phyloP scores from a whole-genome alignment of 2,329 filamentous ascomycete genomes.

The Elsinoe fawcettii region DNA sequence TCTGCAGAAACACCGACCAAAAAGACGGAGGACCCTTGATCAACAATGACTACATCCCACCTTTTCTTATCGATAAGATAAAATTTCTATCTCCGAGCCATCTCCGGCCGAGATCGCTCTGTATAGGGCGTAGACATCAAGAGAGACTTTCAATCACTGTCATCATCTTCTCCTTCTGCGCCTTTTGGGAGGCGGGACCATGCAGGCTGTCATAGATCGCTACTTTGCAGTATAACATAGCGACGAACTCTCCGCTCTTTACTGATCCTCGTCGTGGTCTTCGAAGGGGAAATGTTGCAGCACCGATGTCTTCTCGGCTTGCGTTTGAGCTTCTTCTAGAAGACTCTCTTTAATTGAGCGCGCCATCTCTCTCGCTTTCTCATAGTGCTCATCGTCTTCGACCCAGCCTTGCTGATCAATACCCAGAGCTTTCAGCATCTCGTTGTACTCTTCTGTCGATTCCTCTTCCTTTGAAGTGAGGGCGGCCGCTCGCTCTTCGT shows the following conservation, averaged over 20 bases:
- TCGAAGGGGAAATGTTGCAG: slow-evolving; percentile 4
- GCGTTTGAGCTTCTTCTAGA: slow-evolving; percentile 15
- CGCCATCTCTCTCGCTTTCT: slow-evolving; percentile 18
- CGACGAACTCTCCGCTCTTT: too few relatives aligned
- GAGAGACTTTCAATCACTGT: too few relatives aligned
- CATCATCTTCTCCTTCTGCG: too few relatives aligned
- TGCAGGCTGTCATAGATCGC: too few relatives aligned
- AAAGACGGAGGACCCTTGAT: slow-evolving; percentile 11
- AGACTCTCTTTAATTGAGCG: slow-evolving; percentile 24
- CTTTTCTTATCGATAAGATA: slow-evolving; percentile 12
- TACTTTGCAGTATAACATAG: too few relatives aligned
- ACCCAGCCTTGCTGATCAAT: slow-evolving; percentile 21
- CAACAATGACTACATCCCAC: slow-evolving; percentile 12
- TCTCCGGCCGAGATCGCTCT: slow-evolving; percentile 8
- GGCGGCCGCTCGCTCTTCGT: neutral
- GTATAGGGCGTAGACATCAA: neutral
- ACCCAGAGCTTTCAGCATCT: neutral
- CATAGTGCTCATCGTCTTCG: slow-evolving; percentile 23
- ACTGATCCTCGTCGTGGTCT: slow-evolving; percentile 3
- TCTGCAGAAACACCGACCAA: neutral
- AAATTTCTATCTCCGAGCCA: slow-evolving; percentile 11
- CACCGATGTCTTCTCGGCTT: slow-evolving; percentile 6
- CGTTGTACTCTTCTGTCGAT: neutral
- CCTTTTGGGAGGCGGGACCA: too few relatives aligned
- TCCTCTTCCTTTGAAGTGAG: neutral